Conservation (phyloP, 352 stramenopile species). For the Phytophthora brassicae region DNA sequence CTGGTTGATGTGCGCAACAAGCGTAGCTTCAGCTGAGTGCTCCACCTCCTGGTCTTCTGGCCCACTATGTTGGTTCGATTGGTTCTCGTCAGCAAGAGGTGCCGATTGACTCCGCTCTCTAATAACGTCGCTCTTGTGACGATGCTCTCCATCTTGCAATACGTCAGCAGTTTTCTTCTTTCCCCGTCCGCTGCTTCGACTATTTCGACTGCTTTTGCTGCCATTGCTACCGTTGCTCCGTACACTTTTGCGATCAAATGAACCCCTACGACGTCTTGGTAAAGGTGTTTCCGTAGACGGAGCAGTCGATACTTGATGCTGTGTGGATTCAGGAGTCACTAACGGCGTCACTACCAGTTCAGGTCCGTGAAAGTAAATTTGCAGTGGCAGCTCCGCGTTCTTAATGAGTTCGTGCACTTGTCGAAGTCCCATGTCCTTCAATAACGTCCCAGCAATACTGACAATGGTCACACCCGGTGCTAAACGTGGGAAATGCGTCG, state of each 20-base stretch:
- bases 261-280: constrained; percentile 18
- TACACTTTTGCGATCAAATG: constrained; percentile 30
- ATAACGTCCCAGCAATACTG: constrained; percentile 58
- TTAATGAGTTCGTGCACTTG: constrained; percentile 87
- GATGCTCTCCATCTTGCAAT: constrained; percentile 10
- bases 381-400: constrained; percentile 66
- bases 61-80: constrained; percentile 61
- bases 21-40: constrained; percentile 41
- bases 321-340: constrained; percentile 3
- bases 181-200: constrained; percentile 25
- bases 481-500: constrained; percentile 75
- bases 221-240: constrained; percentile 36
- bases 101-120: not conserved
- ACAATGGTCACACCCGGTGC: constrained; percentile 71
- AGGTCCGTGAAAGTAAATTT: constrained; percentile 61
- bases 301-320: constrained; percentile 9
- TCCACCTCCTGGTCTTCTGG: constrained; percentile 33
- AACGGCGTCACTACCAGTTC: constrained; percentile 13
- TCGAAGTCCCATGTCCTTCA: constrained; percentile 69
- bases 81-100: constrained; percentile 11
- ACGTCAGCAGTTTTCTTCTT: constrained; percentile 19
- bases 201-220: constrained; percentile 33
- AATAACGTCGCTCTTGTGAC: constrained; percentile 15
- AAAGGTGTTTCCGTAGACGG: constrained; percentile 12
- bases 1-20: constrained; percentile 67